Evolutionary conservation across 176 grass and related monocot species (phyloP), one percentile per base, ranked within the genome.

Genomic region (Ananas comosus): DNA sequence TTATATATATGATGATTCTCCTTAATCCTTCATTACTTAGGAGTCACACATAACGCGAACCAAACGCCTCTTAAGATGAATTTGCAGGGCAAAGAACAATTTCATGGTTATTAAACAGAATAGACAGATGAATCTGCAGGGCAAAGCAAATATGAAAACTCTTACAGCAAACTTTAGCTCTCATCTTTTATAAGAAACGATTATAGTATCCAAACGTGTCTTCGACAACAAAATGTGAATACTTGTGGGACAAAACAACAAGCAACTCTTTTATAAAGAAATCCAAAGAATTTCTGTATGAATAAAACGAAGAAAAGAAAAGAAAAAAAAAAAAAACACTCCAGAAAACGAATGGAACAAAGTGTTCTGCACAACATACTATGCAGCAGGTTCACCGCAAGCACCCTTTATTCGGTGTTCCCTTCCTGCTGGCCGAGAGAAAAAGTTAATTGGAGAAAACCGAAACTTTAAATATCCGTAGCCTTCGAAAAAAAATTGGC

Each of bases 401-500:
- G 74, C 77, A 80, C 48, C 66, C 65, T 22, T 61, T 22, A 63
- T 63, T 65, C 54, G 48, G 48, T 7, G 28, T 52, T 64, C 1
- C 27, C 17, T 19, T 61, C 56, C 56, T 61, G 21, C 58, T 12
- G 22, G 51, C 64, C 10, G 69, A 49, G 21, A 81, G 19, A 48
- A 79, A 64, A 78, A 78, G 52, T 6, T 33, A 61, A 78, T 72
- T 25, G 56, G 63, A 73, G 56, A 53, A 3, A 66, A 61, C 64
- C 33, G 71, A 70, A 1, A 75, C 13, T 63, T 63, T 54, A 58
- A 53, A 47, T 58, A 9, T 70, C 19, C 71, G 70, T 77, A 42
- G 81, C 80, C 84, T 71, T 49, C 1, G 63, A 80, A 83, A 75
- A 75, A 75, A 77, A 81, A 0, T 64, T 79, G 75, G 81, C 81